Conservation (phyloP, 164 flowering plant species). For the Magnolia sinica region DNA sequence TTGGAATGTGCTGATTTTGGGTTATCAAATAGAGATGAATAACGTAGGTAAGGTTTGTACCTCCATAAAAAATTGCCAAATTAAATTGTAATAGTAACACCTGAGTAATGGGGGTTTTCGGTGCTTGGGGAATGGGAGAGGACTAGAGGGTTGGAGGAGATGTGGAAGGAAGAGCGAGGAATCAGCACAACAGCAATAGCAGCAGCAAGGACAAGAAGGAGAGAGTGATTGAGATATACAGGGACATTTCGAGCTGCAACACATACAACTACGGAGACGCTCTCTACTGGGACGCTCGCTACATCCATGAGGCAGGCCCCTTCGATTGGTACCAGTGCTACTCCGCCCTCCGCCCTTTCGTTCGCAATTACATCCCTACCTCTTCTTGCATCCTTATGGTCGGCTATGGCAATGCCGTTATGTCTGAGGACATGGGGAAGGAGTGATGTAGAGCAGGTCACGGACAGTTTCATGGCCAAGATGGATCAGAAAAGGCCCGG, state of each 20-base stretch:
- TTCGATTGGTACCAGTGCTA: conserved; percentile 98
- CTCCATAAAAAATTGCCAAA: too few species aligned
- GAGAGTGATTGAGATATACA: conserved; percentile 18
- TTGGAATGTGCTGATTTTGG: too few species aligned
- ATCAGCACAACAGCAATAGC: background rate
- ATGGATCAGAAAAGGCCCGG: too few species aligned
- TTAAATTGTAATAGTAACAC: too few species aligned
- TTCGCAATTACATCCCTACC: conserved; percentile 48
- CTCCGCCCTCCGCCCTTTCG: conserved; percentile 73
- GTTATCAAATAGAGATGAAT: too few species aligned
- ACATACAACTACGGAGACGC: conserved; percentile 91
- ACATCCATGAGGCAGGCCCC: conserved; percentile 58
- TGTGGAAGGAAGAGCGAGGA: background rate
- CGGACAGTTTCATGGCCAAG: too few species aligned
- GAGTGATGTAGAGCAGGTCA: too few species aligned
- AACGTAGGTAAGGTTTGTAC: too few species aligned
- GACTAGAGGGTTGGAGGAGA: background rate
- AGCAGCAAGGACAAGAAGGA: background rate
- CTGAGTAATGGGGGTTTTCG: too few species aligned
- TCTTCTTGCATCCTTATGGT: conserved; percentile 86
- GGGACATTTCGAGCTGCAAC: conserved; percentile 77
- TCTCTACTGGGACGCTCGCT: conserved; percentile 81
- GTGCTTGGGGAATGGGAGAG: background rate
- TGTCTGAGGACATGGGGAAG: too few species aligned
- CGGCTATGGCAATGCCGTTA: conserved; percentile 93